These are phyloP conservation scores for Boehmeria nivea DNA, from an alignment of 306 rosid species.

Conservation along the genomic window DNA sequence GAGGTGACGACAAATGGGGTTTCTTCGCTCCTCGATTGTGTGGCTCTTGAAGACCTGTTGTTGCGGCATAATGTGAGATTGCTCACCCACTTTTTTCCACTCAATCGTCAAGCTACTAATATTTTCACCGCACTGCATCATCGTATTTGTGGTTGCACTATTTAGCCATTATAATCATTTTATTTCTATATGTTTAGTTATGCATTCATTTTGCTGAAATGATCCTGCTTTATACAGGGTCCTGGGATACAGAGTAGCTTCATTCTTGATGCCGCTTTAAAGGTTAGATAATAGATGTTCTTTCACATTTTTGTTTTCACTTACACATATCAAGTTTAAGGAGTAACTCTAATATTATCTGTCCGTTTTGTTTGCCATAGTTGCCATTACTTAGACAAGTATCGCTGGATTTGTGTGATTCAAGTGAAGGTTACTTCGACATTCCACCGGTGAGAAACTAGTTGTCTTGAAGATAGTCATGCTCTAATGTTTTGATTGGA, in stretches of 20 bases:
- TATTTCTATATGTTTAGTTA: not conserved
- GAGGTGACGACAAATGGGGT: constrained; percentile 58
- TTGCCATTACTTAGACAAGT: constrained; percentile 63
- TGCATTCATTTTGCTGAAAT: not conserved
- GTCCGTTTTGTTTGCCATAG: constrained; percentile 34
- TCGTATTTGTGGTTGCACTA: too few species aligned
- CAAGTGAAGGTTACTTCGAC: constrained; percentile 62
- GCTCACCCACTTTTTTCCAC: not conserved
- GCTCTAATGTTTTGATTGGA: not conserved
- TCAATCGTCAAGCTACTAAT: not conserved
- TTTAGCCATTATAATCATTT: too few species aligned
- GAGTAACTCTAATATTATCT: not conserved
- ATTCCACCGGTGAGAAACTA: constrained; percentile 55
- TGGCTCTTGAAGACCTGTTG: constrained; percentile 75
- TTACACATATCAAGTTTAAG: constrained; percentile 16
- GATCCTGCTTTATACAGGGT: constrained; percentile 45
- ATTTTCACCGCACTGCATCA: too few species aligned
- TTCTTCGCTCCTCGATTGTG: constrained; percentile 58
- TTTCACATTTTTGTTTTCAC: constrained; percentile 2
- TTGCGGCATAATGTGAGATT: constrained; percentile 78
- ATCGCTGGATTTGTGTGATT: constrained; percentile 76
- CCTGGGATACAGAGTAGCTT: constrained; percentile 52
- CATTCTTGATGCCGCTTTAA: constrained; percentile 48
- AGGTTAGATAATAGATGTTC: constrained; percentile 30
- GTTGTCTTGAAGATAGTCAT: not conserved